Evolutionary conservation across 805 yeast genomes (phyloP).

Genomic region (Schwanniomyces occidentalis): DNA sequence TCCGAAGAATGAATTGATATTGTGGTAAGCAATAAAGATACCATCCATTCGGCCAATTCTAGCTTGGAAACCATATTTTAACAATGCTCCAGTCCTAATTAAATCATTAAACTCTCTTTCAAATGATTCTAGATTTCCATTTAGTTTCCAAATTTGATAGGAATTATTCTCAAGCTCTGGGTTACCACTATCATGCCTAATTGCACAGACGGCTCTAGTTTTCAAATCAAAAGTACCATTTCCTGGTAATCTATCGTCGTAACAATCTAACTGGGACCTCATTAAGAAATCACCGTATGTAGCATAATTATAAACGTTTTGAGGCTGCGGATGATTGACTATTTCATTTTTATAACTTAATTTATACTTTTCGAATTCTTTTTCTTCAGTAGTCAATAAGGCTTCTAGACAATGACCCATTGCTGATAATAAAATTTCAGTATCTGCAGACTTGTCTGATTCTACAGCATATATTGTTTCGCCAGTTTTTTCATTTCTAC

Average conservation of each 20-base stretch:
- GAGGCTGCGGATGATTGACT: constrained; percentile 12
- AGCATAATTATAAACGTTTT: constrained; percentile 68
- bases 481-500: constrained; percentile 25
- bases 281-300: constrained; percentile 65
- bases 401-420: constrained; percentile 82
- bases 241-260: constrained; percentile 76
- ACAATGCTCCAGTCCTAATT: constrained; percentile 64
- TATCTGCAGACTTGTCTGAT: constrained; percentile 64
- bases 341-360: constrained; percentile 16
- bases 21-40: constrained; percentile 88
- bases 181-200: constrained; percentile 72
- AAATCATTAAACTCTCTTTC: constrained; percentile 79
- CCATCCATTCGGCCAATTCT: constrained; percentile 98
- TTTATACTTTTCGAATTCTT: constrained; percentile 46
- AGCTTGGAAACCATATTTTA: constrained; percentile 89
- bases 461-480: constrained; percentile 59
- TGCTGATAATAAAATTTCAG: constrained; percentile 65
- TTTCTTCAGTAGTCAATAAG: constrained; percentile 61
- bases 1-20: constrained; percentile 77
- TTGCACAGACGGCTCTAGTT: constrained; percentile 86
- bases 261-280: constrained; percentile 90
- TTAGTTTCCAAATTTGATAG: constrained; percentile 62
- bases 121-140: constrained; percentile 76
- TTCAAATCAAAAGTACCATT: constrained; percentile 90
- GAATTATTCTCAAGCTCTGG: constrained; percentile 57